These are phyloP conservation scores for Elongisporangium undulatum DNA, from an alignment of 352 stramenopile species.

Conservation along the genomic window DNA sequence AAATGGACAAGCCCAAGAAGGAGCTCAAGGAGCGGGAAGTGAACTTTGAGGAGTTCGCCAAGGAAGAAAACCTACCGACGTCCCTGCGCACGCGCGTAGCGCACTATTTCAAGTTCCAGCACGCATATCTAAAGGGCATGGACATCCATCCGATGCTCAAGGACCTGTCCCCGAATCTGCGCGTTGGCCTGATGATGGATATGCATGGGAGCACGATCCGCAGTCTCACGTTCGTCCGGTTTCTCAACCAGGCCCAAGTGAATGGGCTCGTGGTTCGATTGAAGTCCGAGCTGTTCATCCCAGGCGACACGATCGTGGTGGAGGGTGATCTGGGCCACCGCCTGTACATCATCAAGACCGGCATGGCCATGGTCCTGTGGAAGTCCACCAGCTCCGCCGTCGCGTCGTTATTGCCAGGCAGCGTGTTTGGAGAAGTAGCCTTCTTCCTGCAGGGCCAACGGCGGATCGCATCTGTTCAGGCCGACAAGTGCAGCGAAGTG, in stretches of 20 bases:
- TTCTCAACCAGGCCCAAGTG: conserved; percentile 47
- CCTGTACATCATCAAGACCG: conserved; percentile 69
- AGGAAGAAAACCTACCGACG: conserved; percentile 51
- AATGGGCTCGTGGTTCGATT: conserved; percentile 51
- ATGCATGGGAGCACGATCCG: conserved; percentile 51
- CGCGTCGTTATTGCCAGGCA: conserved; percentile 43
- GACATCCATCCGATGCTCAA: conserved; percentile 67
- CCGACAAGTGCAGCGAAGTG: conserved; percentile 55
- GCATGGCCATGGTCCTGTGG: conserved; percentile 61
- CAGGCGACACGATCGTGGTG: conserved; percentile 62
- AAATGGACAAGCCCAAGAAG: conserved; percentile 74
- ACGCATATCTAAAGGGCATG: conserved; percentile 60
- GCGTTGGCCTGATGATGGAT: conserved; percentile 69
- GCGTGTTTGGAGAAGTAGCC: conserved; percentile 69
- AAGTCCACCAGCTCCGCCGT: conserved; percentile 61
- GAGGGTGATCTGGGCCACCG: conserved; percentile 63
- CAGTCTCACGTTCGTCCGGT: conserved; percentile 48
- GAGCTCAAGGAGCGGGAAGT: conserved; percentile 62
- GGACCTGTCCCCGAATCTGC: conserved; percentile 68
- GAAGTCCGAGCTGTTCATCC: conserved; percentile 69
- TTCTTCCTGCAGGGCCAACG: conserved; percentile 63
- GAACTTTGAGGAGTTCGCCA: conserved; percentile 66
- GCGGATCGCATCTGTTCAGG: conserved; percentile 62
- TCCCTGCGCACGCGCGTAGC: conserved; percentile 52
- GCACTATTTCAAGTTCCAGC: conserved; percentile 71